Percentiles rank a stretch among this genome's conserved stretches.
phyloP scores from a whole-genome alignment of 1,284 basidiomycete genomes.

The Cutaneotrichosporon daszewskae region DNA sequence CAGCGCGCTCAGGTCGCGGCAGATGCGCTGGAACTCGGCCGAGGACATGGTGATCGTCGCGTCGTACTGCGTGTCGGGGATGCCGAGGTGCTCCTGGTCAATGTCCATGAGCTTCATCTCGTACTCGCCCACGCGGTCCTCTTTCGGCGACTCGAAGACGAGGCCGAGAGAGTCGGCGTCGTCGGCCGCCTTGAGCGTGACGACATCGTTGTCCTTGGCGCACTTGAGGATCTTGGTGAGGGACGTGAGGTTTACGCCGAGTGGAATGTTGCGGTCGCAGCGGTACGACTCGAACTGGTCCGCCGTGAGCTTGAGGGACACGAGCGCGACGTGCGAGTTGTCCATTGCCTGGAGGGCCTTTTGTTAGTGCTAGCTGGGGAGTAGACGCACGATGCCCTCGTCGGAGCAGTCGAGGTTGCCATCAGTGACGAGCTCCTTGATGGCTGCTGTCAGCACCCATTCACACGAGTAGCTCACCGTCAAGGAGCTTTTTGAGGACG shows the following conservation, averaged over 20 bases:
- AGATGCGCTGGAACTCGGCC: slow-evolving; percentile 83
- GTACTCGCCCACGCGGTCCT: slow-evolving; percentile 93
- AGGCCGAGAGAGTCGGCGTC: slow-evolving; percentile 86
- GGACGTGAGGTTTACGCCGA: slow-evolving; percentile 82
- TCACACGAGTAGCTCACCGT: slow-evolving; percentile 56
- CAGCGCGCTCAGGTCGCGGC: slow-evolving; percentile 83
- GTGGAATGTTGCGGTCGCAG: slow-evolving; percentile 92
- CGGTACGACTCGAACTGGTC: slow-evolving; percentile 82
- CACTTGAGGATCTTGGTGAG: slow-evolving; percentile 96
- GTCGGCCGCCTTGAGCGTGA: slow-evolving; percentile 86
- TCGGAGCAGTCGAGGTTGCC: slow-evolving; percentile 98
- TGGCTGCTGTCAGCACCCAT: slow-evolving; percentile 54
- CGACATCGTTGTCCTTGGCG: slow-evolving; percentile 92
- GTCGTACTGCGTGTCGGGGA: slow-evolving; percentile 98
- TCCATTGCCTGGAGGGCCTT: slow-evolving; percentile 96
- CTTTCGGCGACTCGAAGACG: slow-evolving; percentile 83
- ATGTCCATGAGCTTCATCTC: slow-evolving; percentile 99
- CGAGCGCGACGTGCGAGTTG: slow-evolving; percentile 98
- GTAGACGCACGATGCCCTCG: slow-evolving; percentile 75
- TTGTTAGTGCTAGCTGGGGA: slow-evolving; percentile 33
- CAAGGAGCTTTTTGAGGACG: slow-evolving; percentile 77
- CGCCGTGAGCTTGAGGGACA: slow-evolving; percentile 60
- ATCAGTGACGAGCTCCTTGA: slow-evolving; percentile 96
- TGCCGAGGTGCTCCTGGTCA: slow-evolving; percentile 88
- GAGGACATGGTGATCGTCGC: slow-evolving; percentile 85